These are phyloP conservation scores for Arachis monticola DNA, from an alignment of 331 rosid genomes.

Conservation along the genomic window DNA sequence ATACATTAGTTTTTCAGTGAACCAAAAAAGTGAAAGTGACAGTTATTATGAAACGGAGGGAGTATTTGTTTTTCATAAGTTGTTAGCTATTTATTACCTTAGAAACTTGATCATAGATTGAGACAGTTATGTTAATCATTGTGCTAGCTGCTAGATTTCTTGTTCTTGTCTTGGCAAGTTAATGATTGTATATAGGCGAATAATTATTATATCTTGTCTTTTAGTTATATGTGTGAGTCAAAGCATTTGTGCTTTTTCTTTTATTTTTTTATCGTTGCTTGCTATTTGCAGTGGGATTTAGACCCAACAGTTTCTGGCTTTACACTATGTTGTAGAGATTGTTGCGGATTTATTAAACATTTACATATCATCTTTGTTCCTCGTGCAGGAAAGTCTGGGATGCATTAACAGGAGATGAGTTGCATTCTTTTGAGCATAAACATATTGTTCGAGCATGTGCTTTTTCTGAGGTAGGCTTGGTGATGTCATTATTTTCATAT, in stretches of 20 bases:
- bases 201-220: neutral
- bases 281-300: neutral
- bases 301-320: neutral
- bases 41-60: too few relatives aligned
- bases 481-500: neutral
- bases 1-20: too few relatives aligned
- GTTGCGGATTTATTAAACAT: constrained; percentile 4
- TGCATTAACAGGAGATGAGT: constrained; percentile 89
- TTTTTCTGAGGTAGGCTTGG: constrained; percentile 77
- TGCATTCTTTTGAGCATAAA: constrained; percentile 95
- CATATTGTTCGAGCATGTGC: constrained; percentile 98
- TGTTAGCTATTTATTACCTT: constrained; percentile 3
- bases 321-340: neutral
- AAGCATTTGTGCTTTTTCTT: neutral
- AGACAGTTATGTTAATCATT: constrained; percentile 5
- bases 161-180: neutral
- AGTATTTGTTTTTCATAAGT: neutral
- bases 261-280: neutral
- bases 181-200: neutral
- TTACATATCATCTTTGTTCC: constrained; percentile 32
- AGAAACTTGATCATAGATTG: constrained; percentile 20
- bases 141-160: constrained; percentile 4
- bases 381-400: constrained; percentile 95
- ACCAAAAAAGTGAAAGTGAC: too few relatives aligned
- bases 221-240: neutral